Conservation (phyloP, 306 rosid genomes). For the Corylus avellana region DNA sequence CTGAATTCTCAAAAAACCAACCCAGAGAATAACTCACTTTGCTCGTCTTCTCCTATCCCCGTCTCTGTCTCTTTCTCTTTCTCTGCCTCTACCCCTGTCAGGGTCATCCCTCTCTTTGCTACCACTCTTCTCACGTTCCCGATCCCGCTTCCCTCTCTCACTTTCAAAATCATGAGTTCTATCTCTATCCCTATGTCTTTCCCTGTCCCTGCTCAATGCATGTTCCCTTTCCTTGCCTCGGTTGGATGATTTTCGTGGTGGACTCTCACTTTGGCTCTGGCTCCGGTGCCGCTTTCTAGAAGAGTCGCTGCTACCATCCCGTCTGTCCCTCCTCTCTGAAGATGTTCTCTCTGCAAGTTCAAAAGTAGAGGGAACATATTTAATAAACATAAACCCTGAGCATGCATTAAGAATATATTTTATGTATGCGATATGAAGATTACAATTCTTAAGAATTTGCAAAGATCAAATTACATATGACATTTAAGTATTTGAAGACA, state of each 20-base stretch:
- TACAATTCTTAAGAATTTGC: not conserved
- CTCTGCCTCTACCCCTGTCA: slow-evolving; percentile 70
- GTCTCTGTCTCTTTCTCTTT: slow-evolving; percentile 50
- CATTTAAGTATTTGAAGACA: not conserved
- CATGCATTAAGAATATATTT: not conserved
- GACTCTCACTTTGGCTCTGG: slow-evolving; percentile 71
- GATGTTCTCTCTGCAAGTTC: slow-evolving; percentile 54
- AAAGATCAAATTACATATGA: not conserved
- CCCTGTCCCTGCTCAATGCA: slow-evolving; percentile 62
- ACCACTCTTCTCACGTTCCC: slow-evolving; percentile 81
- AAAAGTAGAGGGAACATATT: slow-evolving; percentile 5
- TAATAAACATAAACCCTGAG: slow-evolving; percentile 12
- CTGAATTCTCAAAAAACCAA: slow-evolving; percentile 19
- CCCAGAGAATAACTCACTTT: slow-evolving; percentile 42
- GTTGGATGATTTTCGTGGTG: slow-evolving; percentile 54
- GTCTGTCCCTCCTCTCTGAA: slow-evolving; percentile 70
- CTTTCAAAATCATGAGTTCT: slow-evolving; percentile 45
- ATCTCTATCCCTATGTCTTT: slow-evolving; percentile 63
- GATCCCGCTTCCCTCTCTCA: slow-evolving; percentile 53
- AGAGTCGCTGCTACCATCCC: slow-evolving; percentile 47
- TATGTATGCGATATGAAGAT: not conserved
- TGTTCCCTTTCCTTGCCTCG: slow-evolving; percentile 77
- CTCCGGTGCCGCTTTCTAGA: slow-evolving; percentile 83
- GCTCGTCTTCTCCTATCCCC: slow-evolving; percentile 66
- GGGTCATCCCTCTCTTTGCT: slow-evolving; percentile 90